Evolutionary conservation across 2,329 filamentous ascomycete genomes (phyloP).

Genomic region (Blastomyces parvus): DNA sequence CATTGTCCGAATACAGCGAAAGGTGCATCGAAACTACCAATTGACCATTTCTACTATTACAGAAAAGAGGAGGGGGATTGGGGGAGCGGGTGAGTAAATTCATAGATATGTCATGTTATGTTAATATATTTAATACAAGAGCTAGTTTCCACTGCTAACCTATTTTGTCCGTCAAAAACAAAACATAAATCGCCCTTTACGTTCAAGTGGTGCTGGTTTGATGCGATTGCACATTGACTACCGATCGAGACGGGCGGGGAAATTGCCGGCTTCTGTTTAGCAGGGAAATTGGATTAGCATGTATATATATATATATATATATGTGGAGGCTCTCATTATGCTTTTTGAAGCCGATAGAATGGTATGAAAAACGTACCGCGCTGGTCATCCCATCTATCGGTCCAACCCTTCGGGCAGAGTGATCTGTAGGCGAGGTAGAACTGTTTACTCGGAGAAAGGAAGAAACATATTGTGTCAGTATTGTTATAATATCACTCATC

Average conservation of each 20-base stretch:
- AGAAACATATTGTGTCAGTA: conserved; percentile 8
- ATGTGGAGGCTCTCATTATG: neutral
- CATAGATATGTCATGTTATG: neutral
- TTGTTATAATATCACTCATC: neutral
- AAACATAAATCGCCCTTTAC: neutral
- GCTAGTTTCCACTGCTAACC: neutral
- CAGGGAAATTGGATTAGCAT: neutral
- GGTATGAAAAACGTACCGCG: conserved; percentile 62
- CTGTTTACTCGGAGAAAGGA: conserved; percentile 39
- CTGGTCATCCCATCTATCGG: conserved; percentile 92
- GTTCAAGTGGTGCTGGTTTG: too few species aligned
- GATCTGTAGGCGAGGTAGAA: conserved; percentile 96
- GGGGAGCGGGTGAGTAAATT: neutral
- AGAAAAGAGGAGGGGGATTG: neutral
- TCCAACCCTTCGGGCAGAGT: conserved; percentile 93
- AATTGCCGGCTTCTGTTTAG: conserved; percentile 46
- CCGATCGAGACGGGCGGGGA: conserved; percentile 33
- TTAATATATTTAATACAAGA: neutral
- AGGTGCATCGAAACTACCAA: too few species aligned
- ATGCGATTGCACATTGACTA: too few species aligned
- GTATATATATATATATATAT: neutral
- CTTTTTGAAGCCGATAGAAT: conserved; percentile 28
- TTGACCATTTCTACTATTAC: neutral
- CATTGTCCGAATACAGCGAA: too few species aligned
- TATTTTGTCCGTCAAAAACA: neutral